Conservation (phyloP, 2,329 filamentous ascomycete species). For the Xylariaceae sp. region DNA sequence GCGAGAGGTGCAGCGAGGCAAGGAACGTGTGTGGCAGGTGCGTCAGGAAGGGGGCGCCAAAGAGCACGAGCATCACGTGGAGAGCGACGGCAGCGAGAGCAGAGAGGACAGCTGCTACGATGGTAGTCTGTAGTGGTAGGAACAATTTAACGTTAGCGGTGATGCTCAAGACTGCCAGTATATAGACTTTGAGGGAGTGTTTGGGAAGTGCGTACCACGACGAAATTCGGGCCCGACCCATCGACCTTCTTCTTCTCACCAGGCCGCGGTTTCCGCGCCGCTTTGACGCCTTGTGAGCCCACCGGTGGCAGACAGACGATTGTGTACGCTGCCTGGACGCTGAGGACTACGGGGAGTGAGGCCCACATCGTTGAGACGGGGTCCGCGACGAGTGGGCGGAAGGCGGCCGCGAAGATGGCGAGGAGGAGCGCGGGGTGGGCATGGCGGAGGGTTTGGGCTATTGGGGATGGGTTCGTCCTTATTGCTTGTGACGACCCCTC, state of each 20-base stretch:
- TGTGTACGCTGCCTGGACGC: constrained; percentile 62
- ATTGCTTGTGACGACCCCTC: constrained; percentile 34
- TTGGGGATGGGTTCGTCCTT: constrained; percentile 34
- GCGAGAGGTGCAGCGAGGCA: constrained; percentile 73
- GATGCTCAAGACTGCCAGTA: no score
- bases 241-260: constrained; percentile 53
- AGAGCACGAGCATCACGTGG: constrained; percentile 69
- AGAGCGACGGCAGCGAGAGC: constrained; percentile 33
- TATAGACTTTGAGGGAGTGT: not conserved
- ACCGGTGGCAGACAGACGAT: constrained; percentile 61
- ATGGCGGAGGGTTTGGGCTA: constrained; percentile 53
- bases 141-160: constrained; percentile 7
- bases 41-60: constrained; percentile 85
- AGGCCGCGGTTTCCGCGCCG: constrained; percentile 47
- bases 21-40: constrained; percentile 76
- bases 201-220: constrained; percentile 40
- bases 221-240: constrained; percentile 39
- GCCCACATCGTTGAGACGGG: constrained; percentile 61
- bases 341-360: constrained; percentile 58
- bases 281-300: constrained; percentile 40
- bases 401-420: constrained; percentile 58
- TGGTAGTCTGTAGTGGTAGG: constrained; percentile 55
- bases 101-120: constrained; percentile 62
- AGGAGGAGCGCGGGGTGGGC: constrained; percentile 66
- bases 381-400: constrained; percentile 64